Base-by-base conservation (phyloP, 2,329 filamentous ascomycete species). In the Aspergillus japonicus region DNA sequence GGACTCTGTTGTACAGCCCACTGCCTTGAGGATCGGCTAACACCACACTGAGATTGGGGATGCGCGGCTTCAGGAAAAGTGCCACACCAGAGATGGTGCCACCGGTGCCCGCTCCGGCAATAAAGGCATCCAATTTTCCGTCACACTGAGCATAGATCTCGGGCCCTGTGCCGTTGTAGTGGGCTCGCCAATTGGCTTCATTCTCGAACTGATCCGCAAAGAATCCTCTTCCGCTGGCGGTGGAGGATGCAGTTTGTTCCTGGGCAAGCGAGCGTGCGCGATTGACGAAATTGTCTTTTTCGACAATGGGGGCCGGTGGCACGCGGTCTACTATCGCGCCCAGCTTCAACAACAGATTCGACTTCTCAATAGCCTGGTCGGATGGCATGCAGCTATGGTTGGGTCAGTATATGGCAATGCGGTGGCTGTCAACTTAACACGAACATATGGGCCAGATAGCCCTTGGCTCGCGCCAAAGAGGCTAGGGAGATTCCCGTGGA, bases 141-240 rank as follows among this genome's bases (percentile, higher is more conserved):
- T 81, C 83, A 5, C 90, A 90, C 78, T 99, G 95, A 0, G 81
- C 78, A 69, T 85, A 89, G 65, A 99, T 95, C 78, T 99, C 95
- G 0, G 94, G 95, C 0, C 95, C 95, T 0, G 95, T 99, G 14
- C 87, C 85, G 21, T 83, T 80, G 68, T 89, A 87, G 78, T 99
- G 95, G 1, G 95, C 93, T 50, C 84, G 82, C 84, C 89, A 96
- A 77, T 99, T 99, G 33, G 92, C 91, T 54, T 86, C 81, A 26
- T 90, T 94, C 78, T 99, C 95, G 72, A 99, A 99, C 73, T 99
- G 95, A 75, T 99, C 91, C 0, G 94, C 92, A 73, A 98, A 99
- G 77, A 96, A 93, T 23, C 95, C 95, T 54, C 85, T 82, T 64
- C 92, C 94, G 39, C 68, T 67, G 7, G 59, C 48, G 35, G 64